Conservation (phyloP, 257 asterid species). For the Buddleja alternifolia region DNA sequence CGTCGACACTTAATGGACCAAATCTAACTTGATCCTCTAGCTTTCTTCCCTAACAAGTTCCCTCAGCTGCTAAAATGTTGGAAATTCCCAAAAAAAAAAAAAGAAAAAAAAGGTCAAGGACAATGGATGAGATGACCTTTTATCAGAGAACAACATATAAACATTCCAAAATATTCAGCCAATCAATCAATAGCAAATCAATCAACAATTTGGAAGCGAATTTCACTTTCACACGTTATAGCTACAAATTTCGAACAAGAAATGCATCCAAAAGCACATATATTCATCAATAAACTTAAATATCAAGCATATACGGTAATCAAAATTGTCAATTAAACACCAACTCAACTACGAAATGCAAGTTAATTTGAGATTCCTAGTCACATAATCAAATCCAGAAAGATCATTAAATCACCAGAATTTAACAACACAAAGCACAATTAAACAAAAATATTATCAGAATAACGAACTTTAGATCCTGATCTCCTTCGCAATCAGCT, state of each 20-base stretch:
- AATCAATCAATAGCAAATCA: neutral
- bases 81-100: neutral
- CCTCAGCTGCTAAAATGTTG: conserved; percentile 3
- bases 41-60: neutral
- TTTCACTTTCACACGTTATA: conserved; percentile 6
- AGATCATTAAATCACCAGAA: neutral
- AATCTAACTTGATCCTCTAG: neutral
- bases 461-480: conserved; percentile 46
- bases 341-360: conserved; percentile 4
- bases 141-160: neutral
- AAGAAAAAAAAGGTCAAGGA: neutral
- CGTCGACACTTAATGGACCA: neutral
- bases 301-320: neutral
- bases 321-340: conserved; percentile 1
- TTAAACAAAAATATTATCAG: neutral
- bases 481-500: conserved; percentile 38
- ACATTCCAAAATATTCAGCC: neutral
- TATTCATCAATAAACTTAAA: neutral
- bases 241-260: conserved; percentile 9
- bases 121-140: neutral
- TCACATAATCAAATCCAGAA: conserved; percentile 15
- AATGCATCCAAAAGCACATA: conserved; percentile 13
- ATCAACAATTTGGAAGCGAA: neutral
- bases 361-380: neutral
- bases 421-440: neutral